Base-by-base conservation (phyloP, 2,329 filamentous ascomycete genomes). In the Colletotrichum spinosum region DNA sequence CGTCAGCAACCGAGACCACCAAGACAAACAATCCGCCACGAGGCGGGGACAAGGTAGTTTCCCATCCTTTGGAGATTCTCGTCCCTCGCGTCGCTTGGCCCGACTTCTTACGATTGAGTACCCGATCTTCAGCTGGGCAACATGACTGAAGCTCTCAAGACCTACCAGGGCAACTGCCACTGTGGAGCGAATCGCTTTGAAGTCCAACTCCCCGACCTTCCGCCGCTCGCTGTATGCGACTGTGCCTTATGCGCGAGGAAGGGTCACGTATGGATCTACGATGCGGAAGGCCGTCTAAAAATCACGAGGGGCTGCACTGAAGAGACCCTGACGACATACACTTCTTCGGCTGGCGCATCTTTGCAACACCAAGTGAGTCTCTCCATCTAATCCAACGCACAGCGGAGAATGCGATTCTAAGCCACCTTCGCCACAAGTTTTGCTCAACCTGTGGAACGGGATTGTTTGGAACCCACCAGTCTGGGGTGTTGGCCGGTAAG, bases 181-280 rank as follows among this genome's bases (percentile, higher is more conserved):
- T 76, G 74, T 61, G 74, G 73, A 4, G 50, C 54, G 4, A 74
- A 72, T 45, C 72, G 73, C 37, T 76, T 70, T 35, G 67, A 71
- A 34, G 8, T 75, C 3, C 13, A 54, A 3, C 7, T 67, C 2
- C 55, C 68, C 1, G 50, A 66, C 4, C 66, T 65, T 25, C 57
- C 41, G 3, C 39, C 55, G 0, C 67, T 68, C 0, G 59, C 68
- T 0, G 44, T 67, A 1, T 76, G 74, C 56, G 41, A 61, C 25
- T 76, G 74, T 55, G 64, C 52, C 3, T 68, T 72, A n/a, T 76
- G 74, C 48, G 15, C 8, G 1, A 76, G 73, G 58, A 73, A 74
- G 17, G 74, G 73, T 2, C 71, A 73, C 39, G 64, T 74, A 3
- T 76, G 74, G 73, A 42, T 72, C 2, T 55, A 67, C 1, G 38